These are phyloP conservation scores for Cymbopogon flexuosus DNA, from an alignment of 202 grass and related monocot species.

Conservation along the genomic window DNA sequence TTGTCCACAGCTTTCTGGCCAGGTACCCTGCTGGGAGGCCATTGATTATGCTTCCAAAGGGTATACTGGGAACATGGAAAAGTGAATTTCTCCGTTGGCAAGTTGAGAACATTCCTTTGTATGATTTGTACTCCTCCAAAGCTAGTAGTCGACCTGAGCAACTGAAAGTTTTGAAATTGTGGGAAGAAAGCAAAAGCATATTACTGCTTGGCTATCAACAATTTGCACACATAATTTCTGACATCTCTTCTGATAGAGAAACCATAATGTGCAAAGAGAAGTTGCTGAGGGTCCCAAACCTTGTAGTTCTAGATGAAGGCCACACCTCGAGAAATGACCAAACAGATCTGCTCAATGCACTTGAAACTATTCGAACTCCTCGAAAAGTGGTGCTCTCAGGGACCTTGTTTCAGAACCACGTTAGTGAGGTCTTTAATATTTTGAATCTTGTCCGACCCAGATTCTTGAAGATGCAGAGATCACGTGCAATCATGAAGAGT, in stretches of 20 bases:
- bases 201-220: conserved; percentile 74
- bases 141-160: conserved; percentile 53
- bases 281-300: conserved; percentile 58
- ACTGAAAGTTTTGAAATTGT: conserved; percentile 59
- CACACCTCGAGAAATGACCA: conserved; percentile 79
- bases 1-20: conserved; percentile 71
- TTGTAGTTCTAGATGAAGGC: conserved; percentile 90
- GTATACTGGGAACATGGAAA: conserved; percentile 71
- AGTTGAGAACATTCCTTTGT: conserved; percentile 64
- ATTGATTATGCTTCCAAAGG: conserved; percentile 76
- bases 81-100: conserved; percentile 72
- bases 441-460: conserved; percentile 71
- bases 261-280: conserved; percentile 45
- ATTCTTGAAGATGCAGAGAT: conserved; percentile 59
- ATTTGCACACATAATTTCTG: conserved; percentile 57
- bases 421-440: conserved; percentile 84
- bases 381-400: conserved; percentile 70
- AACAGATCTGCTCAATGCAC: conserved; percentile 63
- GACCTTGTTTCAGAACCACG: conserved; percentile 82
- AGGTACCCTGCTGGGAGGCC: conserved; percentile 61
- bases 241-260: conserved; percentile 28
- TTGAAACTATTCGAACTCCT: conserved; percentile 59
- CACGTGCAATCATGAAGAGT: conserved; percentile 55
- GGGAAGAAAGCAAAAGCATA: conserved; percentile 73
- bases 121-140: conserved; percentile 77